Percentiles rank a stretch among this genome's conserved stretches.
These are phyloP conservation scores for Botrytis aclada DNA, from an alignment of 2,329 filamentous ascomycete species.

Conservation along the genomic window DNA sequence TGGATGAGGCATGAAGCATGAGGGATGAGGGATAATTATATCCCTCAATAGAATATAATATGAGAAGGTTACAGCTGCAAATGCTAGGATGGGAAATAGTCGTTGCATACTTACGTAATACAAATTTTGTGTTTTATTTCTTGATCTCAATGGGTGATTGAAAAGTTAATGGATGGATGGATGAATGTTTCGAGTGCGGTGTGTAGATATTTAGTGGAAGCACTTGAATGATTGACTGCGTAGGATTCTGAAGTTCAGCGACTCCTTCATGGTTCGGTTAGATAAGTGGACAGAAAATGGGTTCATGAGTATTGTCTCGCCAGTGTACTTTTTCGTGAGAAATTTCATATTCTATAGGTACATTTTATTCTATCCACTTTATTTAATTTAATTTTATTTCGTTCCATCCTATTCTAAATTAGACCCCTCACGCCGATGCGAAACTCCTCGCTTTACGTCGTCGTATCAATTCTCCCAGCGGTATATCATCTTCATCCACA, in stretches of 20 bases:
- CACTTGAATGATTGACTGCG: too few species aligned
- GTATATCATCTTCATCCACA: constrained; percentile 59
- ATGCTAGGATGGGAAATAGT: not conserved
- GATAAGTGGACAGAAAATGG: not conserved
- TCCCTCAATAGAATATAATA: not conserved
- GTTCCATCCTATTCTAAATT: not conserved
- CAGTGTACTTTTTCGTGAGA: not conserved
- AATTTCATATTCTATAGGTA: not conserved
- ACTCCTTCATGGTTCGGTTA: not conserved
- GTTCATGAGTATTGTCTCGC: not conserved
- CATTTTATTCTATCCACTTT: not conserved
- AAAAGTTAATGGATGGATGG: not conserved
- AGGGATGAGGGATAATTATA: not conserved
- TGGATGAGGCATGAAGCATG: not conserved
- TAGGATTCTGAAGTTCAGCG: too few species aligned
- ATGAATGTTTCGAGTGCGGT: not conserved
- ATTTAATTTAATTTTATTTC: not conserved
- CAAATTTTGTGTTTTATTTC: not conserved
- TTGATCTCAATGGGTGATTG: not conserved
- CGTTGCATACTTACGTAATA: not conserved
- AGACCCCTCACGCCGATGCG: not conserved
- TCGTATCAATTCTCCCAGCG: constrained; percentile 64
- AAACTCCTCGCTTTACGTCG: constrained; percentile 44
- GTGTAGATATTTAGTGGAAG: not conserved
- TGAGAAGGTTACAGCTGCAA: not conserved